These are phyloP conservation scores for Starmerella potacharoeniae DNA, from an alignment of 805 yeast species.

Conservation along the genomic window DNA sequence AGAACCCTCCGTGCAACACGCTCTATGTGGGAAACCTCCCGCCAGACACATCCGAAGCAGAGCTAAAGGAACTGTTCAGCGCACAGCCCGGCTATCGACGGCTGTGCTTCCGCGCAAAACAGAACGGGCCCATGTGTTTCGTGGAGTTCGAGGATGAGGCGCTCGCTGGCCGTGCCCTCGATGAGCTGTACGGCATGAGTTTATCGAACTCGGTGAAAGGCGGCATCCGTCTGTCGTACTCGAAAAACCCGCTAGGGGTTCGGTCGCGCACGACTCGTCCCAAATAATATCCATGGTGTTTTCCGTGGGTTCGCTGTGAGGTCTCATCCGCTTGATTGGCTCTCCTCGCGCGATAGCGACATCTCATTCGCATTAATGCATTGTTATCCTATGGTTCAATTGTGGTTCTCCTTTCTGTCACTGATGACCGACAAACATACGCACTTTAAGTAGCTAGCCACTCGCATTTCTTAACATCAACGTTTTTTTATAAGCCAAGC, in stretches of 20 bases:
- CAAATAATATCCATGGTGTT: not conserved
- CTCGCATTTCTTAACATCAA: not conserved
- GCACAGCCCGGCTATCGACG: slow-evolving; percentile 89
- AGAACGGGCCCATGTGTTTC: slow-evolving; percentile 94
- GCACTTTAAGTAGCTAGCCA: not conserved
- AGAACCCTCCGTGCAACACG: slow-evolving; percentile 97
- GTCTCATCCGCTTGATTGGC: no score
- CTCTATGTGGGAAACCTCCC: slow-evolving; percentile 94
- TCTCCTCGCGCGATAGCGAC: not conserved
- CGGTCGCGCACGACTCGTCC: slow-evolving; percentile 43
- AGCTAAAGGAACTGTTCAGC: slow-evolving; percentile 73
- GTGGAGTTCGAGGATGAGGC: slow-evolving; percentile 96
- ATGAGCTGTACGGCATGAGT: slow-evolving; percentile 86
- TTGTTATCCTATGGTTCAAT: not conserved
- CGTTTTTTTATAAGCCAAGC: not conserved
- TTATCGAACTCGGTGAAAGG: slow-evolving; percentile 84
- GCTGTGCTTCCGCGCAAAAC: slow-evolving; percentile 78
- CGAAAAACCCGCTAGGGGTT: slow-evolving; percentile 94
- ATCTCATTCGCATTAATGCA: not conserved
- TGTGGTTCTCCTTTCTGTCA: not conserved
- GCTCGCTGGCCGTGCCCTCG: slow-evolving; percentile 84
- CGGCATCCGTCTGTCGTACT: slow-evolving; percentile 85
- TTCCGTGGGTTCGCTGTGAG: not conserved
- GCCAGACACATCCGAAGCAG: slow-evolving; percentile 92
- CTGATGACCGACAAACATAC: not conserved